Conservation (phyloP, 2,329 filamentous ascomycete genomes). For the Ilyonectria destructans region DNA sequence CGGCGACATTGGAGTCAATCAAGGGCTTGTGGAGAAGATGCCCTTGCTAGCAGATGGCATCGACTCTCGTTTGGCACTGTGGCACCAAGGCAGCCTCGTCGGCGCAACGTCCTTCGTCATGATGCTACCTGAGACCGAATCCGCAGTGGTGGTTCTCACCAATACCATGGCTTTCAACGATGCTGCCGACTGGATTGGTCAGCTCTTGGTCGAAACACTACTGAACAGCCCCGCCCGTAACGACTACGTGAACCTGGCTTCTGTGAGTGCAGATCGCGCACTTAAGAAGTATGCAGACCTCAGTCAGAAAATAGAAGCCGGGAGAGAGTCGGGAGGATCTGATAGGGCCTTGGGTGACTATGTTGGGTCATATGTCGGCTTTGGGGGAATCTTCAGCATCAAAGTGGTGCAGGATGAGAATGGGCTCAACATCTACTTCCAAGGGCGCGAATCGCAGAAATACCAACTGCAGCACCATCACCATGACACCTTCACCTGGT, state of each 20-base stretch:
- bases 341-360: constrained; percentile 3
- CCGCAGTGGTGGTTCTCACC: constrained; percentile 23
- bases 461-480: constrained; percentile 18
- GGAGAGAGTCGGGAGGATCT: neutral
- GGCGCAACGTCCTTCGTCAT: constrained; percentile 18
- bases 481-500: constrained; percentile 25
- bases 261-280: neutral
- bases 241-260: constrained; percentile 11
- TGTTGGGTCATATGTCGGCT: constrained; percentile 3
- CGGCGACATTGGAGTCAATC: constrained; percentile 27
- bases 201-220: constrained; percentile 28
- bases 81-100: constrained; percentile 29
- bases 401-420: constrained; percentile 4
- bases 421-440: constrained; percentile 9
- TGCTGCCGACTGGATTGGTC: constrained; percentile 26
- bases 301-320: neutral
- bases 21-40: constrained; percentile 21
- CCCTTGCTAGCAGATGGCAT: constrained; percentile 24
- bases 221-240: constrained; percentile 10
- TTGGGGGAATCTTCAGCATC: neutral
- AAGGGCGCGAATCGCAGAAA: constrained; percentile 19
- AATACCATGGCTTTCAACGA: constrained; percentile 34
- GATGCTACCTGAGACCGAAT: constrained; percentile 27
- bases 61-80: constrained; percentile 11
- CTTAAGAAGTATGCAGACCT: neutral